These are phyloP conservation scores for Brassica cretica DNA, from an alignment of 345 rosid species.

Conservation along the genomic window DNA sequence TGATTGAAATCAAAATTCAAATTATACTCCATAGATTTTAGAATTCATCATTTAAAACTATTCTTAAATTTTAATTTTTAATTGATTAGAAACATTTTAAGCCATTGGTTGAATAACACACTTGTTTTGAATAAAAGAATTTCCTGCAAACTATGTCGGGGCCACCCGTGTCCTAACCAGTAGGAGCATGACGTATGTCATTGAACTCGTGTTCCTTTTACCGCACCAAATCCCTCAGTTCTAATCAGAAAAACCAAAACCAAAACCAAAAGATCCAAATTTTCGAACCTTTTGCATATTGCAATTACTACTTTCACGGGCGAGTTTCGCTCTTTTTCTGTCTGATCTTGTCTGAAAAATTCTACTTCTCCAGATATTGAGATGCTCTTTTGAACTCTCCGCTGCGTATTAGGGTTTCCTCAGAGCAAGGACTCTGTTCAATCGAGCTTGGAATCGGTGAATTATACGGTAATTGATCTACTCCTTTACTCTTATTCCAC, in stretches of 20 bases:
- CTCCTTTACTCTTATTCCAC: conserved; percentile 10
- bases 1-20: too few species aligned
- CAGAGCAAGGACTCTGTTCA: conserved; percentile 22
- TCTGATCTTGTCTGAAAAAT: conserved; percentile 32
- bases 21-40: too few species aligned
- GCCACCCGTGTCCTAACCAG: background rate
- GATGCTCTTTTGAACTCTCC: background rate
- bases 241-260: conserved; percentile 18
- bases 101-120: too few species aligned
- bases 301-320: conserved; percentile 3
- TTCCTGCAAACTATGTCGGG: conserved; percentile 10
- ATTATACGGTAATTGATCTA: conserved; percentile 32
- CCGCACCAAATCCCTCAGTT: conserved; percentile 37
- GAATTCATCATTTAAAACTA: too few species aligned
- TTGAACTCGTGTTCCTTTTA: conserved; percentile 23
- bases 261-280: conserved; percentile 20
- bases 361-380: conserved; percentile 7
- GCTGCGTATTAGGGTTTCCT: conserved; percentile 33
- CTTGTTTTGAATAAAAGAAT: conserved; percentile 21
- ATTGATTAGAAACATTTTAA: too few species aligned
- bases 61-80: too few species aligned
- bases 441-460: conserved; percentile 35
- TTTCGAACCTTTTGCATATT: conserved; percentile 27
- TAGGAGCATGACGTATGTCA: conserved; percentile 1
- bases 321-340: conserved; percentile 18